Conservation (phyloP, 2,329 filamentous ascomycete genomes). For the Trichoderma polysporum region DNA sequence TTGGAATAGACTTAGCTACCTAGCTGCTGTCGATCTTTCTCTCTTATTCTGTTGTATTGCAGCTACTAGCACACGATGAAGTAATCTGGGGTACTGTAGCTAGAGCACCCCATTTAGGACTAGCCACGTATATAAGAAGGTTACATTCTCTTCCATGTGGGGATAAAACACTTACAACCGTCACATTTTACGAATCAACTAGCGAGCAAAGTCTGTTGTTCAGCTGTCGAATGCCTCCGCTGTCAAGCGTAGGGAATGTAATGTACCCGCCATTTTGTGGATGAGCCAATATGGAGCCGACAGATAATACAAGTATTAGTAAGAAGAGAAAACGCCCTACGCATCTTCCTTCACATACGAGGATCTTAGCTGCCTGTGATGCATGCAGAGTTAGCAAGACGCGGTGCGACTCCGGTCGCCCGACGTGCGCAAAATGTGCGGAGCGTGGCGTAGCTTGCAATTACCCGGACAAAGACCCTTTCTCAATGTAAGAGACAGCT, state of each 20-base stretch:
- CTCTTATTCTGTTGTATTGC: not conserved
- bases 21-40: not conserved
- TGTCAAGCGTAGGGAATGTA: not conserved
- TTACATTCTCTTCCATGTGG: slow-evolving; percentile 1
- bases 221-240: too few species aligned
- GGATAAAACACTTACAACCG: not conserved
- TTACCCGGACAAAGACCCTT: slow-evolving; percentile 10
- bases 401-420: slow-evolving; percentile 4
- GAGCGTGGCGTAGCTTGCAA: not conserved
- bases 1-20: not conserved
- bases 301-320: not conserved
- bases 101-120: not conserved
- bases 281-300: not conserved
- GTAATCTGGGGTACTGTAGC: not conserved
- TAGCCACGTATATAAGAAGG: not conserved
- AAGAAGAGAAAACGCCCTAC: slow-evolving; percentile 5
- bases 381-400: slow-evolving; percentile 10
- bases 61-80: not conserved
- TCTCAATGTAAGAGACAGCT: not conserved
- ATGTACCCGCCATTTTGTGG: not conserved
- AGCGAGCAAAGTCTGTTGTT: not conserved
- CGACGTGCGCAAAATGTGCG: slow-evolving; percentile 5
- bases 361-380: slow-evolving; percentile 4
- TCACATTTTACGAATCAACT: not conserved
- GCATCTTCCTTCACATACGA: not conserved